Percentiles rank a stretch among this genome's conserved stretches.
These are phyloP conservation scores for Pneumocystis canis DNA, from an alignment of 1,139 yeast genomes.

Conservation along the genomic window DNA sequence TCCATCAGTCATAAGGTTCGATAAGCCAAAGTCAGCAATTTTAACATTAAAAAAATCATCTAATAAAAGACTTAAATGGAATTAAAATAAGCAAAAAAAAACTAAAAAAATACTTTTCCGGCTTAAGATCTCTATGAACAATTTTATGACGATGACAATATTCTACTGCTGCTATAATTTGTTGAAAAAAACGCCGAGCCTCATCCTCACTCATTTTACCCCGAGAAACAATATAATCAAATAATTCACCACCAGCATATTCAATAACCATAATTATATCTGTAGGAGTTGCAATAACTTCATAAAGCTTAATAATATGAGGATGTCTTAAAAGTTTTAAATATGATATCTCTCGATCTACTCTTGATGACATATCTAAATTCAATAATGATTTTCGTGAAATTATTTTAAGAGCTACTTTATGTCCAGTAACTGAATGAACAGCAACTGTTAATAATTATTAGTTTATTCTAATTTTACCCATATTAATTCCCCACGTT, in stretches of 20 bases:
- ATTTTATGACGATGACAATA: slow-evolving; percentile 54
- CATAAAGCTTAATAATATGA: slow-evolving; percentile 88
- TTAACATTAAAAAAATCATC: slow-evolving; percentile 43
- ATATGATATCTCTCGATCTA: slow-evolving; percentile 88
- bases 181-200: slow-evolving; percentile 90
- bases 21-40: slow-evolving; percentile 76
- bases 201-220: slow-evolving; percentile 89
- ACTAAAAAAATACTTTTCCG: slow-evolving; percentile 71
- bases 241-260: slow-evolving; percentile 88
- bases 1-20: slow-evolving; percentile 50
- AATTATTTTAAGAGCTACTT: slow-evolving; percentile 88
- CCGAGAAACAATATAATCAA: slow-evolving; percentile 88
- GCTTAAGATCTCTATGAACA: slow-evolving; percentile 82
- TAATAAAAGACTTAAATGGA: slow-evolving; percentile 28
- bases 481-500: slow-evolving; percentile 24
- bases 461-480: not conserved
- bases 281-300: slow-evolving; percentile 88
- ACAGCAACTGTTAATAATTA: slow-evolving; percentile 42
- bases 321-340: slow-evolving; percentile 84
- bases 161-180: slow-evolving; percentile 61
- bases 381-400: slow-evolving; percentile 87
- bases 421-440: slow-evolving; percentile 81
- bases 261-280: slow-evolving; percentile 97
- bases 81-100: slow-evolving; percentile 2
- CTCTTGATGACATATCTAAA: slow-evolving; percentile 93